Evolutionary conservation across 83 land plant genomes (phyloP).

Genomic region (Picea mariana): DNA sequence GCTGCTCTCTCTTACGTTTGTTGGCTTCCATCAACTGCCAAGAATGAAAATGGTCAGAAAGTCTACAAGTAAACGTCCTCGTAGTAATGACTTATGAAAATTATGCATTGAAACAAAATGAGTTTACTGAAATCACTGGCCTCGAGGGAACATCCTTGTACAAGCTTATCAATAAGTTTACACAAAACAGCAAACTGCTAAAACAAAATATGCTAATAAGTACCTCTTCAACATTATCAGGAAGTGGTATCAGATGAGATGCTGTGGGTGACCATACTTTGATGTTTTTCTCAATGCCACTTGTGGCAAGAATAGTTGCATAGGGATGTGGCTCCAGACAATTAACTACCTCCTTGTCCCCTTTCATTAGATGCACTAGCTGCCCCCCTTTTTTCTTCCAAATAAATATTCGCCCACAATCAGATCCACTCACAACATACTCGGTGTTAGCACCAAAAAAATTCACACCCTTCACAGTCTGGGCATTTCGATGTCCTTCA

Average conservation of each 20-base stretch:
- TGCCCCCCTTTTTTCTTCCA: conserved; percentile 93
- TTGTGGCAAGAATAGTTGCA: conserved; percentile 79
- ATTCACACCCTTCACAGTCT: conserved; percentile 91
- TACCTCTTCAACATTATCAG: conserved; percentile 67
- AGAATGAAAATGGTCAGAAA: not conserved
- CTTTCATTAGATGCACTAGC: conserved; percentile 78
- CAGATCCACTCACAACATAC: conserved; percentile 95
- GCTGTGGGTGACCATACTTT: conserved; percentile 93
- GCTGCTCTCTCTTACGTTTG: conserved; percentile 10
- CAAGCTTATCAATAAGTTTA: not conserved
- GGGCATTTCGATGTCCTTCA: conserved; percentile 78
- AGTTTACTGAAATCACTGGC: not conserved
- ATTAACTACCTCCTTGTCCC: conserved; percentile 82
- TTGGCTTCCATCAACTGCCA: conserved; percentile 12
- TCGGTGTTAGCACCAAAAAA: conserved; percentile 90
- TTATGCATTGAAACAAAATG: not conserved
- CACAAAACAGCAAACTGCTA: not conserved
- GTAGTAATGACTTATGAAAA: not conserved
- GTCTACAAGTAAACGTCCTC: too few species aligned
- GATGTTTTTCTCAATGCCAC: conserved; percentile 83
- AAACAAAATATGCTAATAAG: not conserved
- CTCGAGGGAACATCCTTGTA: not conserved
- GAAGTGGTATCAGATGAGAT: conserved; percentile 41
- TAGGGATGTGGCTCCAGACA: conserved; percentile 91
- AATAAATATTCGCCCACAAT: conserved; percentile 90